Evolutionary conservation across 306 rosid species (phyloP).

Genomic region (Cicer cuneatum): DNA sequence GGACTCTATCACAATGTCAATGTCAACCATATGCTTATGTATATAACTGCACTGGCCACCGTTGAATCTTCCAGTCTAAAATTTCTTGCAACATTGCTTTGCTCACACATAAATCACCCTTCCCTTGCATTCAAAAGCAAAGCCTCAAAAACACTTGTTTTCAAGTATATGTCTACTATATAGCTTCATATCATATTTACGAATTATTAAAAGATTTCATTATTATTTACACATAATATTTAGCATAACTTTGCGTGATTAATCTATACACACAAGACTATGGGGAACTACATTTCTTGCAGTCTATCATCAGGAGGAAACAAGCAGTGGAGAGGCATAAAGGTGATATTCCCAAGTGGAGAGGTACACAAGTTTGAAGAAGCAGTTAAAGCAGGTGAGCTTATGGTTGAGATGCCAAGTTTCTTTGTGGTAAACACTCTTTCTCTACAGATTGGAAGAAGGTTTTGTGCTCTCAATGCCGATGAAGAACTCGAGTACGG

Average conservation of each 20-base stretch:
- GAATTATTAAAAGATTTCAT: not conserved
- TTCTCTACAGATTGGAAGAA: conserved; percentile 58
- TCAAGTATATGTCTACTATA: not conserved
- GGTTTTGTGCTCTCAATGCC: conserved; percentile 69
- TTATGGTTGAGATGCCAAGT: conserved; percentile 82
- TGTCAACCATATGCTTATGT: conserved; percentile 39
- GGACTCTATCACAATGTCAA: conserved; percentile 37
- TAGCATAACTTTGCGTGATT: not conserved
- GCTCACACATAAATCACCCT: not conserved
- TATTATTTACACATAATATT: not conserved
- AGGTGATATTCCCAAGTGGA: conserved; percentile 74
- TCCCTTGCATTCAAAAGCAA: not conserved
- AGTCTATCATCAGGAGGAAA: conserved; percentile 53
- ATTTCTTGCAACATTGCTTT: conserved; percentile 13
- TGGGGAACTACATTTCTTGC: conserved; percentile 89
- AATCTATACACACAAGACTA: too few species aligned
- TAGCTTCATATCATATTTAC: not conserved
- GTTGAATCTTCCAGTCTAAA: conserved; percentile 34
- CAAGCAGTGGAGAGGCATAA: conserved; percentile 50
- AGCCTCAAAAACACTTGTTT: not conserved
- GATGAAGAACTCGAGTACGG: conserved; percentile 78
- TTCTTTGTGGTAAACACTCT: conserved; percentile 66
- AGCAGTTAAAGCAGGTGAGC: conserved; percentile 70
- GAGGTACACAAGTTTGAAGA: conserved; percentile 49
- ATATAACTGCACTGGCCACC: conserved; percentile 37